Conservation (phyloP, 129 eudicot species). For the Apium graveolens region DNA sequence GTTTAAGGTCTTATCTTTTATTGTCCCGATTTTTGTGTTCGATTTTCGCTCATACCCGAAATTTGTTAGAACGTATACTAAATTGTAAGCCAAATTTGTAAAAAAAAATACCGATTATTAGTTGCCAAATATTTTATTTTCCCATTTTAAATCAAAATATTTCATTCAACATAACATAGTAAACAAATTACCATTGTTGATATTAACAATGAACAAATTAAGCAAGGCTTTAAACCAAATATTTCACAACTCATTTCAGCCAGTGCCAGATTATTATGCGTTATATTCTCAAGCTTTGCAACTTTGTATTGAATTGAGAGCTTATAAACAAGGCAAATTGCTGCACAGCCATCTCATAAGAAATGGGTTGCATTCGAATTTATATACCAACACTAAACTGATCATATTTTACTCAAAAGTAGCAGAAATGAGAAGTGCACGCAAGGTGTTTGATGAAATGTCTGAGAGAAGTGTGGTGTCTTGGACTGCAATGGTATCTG, state of each 20-base stretch:
- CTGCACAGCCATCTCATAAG: conserved; percentile 36
- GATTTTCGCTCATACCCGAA: too few relatives aligned
- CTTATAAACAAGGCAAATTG: conserved; percentile 30
- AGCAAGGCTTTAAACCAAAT: background rate
- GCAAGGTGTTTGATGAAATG: conserved; percentile 58
- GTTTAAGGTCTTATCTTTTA: too few relatives aligned
- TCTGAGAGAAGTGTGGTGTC: conserved; percentile 49
- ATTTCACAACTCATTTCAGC: conserved; percentile 20
- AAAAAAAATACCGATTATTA: too few relatives aligned
- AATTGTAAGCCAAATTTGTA: too few relatives aligned
- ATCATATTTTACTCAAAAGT: conserved; percentile 36
- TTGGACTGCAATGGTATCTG: conserved; percentile 70
- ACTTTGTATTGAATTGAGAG: conserved; percentile 39
- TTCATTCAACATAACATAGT: too few relatives aligned
- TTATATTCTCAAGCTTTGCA: conserved; percentile 33
- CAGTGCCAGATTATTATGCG: conserved; percentile 29
- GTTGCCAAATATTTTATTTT: too few relatives aligned
- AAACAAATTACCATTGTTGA: too few relatives aligned
- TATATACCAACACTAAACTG: conserved; percentile 38
- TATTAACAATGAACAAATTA: background rate
- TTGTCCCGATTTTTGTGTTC: too few relatives aligned
- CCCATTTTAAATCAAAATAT: too few relatives aligned
- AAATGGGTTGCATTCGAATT: conserved; percentile 29
- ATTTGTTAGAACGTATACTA: too few relatives aligned
- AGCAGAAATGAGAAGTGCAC: conserved; percentile 42